These are phyloP conservation scores for Thoreauomyces humboldtii DNA, from an alignment of 192 early-diverging fungal species.

Conservation along the genomic window DNA sequence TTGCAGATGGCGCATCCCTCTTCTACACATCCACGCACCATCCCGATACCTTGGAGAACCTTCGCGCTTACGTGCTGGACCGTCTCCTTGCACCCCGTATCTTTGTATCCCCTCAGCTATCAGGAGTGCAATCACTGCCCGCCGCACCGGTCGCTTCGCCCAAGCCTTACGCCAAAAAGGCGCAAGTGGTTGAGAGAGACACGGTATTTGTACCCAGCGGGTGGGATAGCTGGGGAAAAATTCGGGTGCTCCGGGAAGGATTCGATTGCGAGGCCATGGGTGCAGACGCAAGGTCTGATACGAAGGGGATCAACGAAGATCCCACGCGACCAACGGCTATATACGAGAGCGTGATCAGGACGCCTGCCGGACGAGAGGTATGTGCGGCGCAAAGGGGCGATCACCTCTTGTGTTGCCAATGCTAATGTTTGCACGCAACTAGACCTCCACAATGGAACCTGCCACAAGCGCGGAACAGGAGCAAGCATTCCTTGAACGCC, in stretches of 20 bases:
- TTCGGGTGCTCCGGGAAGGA: slow-evolving; percentile 51
- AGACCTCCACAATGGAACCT: slow-evolving; percentile 62
- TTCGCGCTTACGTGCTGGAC: slow-evolving; percentile 82
- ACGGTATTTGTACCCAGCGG: slow-evolving; percentile 85
- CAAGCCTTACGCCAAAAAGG: slow-evolving; percentile 4
- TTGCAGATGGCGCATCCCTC: slow-evolving; percentile 80
- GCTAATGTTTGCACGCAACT: too few species aligned
- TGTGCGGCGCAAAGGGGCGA: too few species aligned
- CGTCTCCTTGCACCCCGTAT: slow-evolving; percentile 58
- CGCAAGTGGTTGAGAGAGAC: slow-evolving; percentile 86
- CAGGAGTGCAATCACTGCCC: neutral
- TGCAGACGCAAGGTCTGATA: slow-evolving; percentile 52
- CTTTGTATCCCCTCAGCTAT: too few species aligned
- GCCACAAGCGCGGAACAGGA: slow-evolving; percentile 81
- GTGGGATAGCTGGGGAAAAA: slow-evolving; percentile 92
- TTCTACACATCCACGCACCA: slow-evolving; percentile 84
- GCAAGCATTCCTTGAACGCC: slow-evolving; percentile 80
- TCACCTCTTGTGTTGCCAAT: too few species aligned
- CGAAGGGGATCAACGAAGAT: neutral
- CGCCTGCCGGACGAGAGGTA: slow-evolving; percentile 25
- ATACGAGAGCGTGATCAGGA: slow-evolving; percentile 35
- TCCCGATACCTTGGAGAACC: slow-evolving; percentile 69
- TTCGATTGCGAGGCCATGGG: slow-evolving; percentile 35
- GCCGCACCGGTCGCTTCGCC: neutral
- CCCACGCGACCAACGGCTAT: slow-evolving; percentile 19